Percentiles rank a stretch among this genome's conserved stretches.
These are phyloP conservation scores for Apiospora kogelbergensis DNA, from an alignment of 2,329 filamentous ascomycete species.

Conservation along the genomic window DNA sequence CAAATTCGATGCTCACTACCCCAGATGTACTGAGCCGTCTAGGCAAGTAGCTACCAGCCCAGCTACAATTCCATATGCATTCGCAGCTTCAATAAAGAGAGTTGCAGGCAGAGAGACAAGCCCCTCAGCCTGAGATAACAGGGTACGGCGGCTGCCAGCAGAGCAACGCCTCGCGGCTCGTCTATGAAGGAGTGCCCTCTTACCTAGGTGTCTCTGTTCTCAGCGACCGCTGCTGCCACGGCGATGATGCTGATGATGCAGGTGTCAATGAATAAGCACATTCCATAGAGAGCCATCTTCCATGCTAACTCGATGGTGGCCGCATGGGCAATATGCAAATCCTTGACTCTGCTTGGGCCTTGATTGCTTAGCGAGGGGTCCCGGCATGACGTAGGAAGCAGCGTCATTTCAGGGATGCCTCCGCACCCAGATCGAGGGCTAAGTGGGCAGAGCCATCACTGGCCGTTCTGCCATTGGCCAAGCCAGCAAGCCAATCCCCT, in stretches of 20 bases:
- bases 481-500: neutral
- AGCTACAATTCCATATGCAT: neutral
- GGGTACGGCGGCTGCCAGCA: neutral
- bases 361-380: slow-evolving; percentile 7
- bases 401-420: slow-evolving; percentile 9
- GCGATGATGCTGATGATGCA: neutral
- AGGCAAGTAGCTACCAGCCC: too few relatives aligned
- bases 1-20: neutral
- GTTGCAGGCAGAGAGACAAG: neutral
- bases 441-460: neutral
- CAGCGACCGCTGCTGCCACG: neutral
- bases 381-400: slow-evolving; percentile 7
- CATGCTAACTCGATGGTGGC: neutral
- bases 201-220: neutral
- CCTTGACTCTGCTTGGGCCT: slow-evolving; percentile 3
- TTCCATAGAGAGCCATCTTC: neutral
- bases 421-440: neutral
- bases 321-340: neutral
- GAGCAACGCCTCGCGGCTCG: neutral
- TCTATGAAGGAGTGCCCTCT: neutral
- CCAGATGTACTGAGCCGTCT: neutral
- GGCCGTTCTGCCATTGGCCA: neutral
- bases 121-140: too few relatives aligned
- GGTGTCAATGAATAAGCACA: slow-evolving; percentile 5
- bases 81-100: too few relatives aligned